Evolutionary conservation across 2,329 filamentous ascomycete genomes (phyloP), one percentile per base, ranked within the genome.

Genomic region (Aspergillus fischeri): DNA sequence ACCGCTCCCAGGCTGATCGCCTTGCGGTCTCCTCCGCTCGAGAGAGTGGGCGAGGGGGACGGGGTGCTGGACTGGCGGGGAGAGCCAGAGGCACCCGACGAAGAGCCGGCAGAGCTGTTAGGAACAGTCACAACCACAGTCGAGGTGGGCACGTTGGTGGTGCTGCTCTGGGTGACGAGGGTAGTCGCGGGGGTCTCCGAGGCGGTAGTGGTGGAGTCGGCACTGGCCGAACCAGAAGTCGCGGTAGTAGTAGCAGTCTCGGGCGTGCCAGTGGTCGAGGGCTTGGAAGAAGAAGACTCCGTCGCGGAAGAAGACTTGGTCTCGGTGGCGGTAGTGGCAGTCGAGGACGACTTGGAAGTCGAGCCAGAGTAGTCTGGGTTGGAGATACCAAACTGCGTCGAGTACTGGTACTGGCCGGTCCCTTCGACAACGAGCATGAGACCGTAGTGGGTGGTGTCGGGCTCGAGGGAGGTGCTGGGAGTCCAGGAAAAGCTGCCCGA

Each of bases 351-450:
- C 14, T 51, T 49, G 9, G 62, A 60, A 50, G 56, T 51, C 25
- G 66, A 55, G 32, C 56, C 45, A 52, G 20, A 54, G 45, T 60
- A 60, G 41, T 60, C 55, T 28, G 67, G 54, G 63, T 73, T 73
- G 53, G 67, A 54, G 75, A 87, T 78, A 65, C 84, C 84, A 75
- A 86, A 86, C 71, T 86, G 83, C 57, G 81, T 82, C 48, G 80
- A 81, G 74, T 80, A 85, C 70, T 87, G 84, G 79, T 83, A 87
- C 68, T 81, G 73, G 69, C 84, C 82, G 60, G 77, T 83, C 52
- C 77, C 75, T 67, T 86, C 81, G 63, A 82, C 83, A 63, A 87
- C 82, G 65, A 88, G 73, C 70, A 86, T 78, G 67, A 87, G 76
- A 59, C 84, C 85, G 74, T 86, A 87, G 73, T 78, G 80, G 64